Conservation (phyloP, 139 green algal species). For the Penium margaritaceum region DNA sequence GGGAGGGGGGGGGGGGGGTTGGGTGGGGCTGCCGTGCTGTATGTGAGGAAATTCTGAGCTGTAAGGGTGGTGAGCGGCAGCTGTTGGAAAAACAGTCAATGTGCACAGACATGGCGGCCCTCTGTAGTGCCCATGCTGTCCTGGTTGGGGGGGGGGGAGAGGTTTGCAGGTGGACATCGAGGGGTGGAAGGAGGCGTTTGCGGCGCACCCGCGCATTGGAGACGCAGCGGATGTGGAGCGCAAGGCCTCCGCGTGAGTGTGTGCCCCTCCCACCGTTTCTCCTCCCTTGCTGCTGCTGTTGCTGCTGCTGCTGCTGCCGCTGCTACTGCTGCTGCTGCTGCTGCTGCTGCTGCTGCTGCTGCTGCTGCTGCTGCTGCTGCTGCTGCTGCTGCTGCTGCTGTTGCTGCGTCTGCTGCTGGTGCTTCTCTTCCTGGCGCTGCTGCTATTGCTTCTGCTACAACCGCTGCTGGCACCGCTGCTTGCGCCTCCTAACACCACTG, state of each 20-base stretch:
- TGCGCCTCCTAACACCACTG: no score
- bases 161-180: constrained; percentile 15
- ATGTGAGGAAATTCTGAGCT: not conserved
- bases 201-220: constrained; percentile 78
- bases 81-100: not conserved
- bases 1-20: no score
- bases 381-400: constrained; percentile 2
- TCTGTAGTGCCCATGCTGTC: not conserved
- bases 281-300: not conserved
- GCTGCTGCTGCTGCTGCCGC: not conserved
- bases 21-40: not conserved
- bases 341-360: constrained; percentile 5
- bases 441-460: not conserved
- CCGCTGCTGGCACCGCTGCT: not conserved
- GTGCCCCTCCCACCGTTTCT: not conserved
- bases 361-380: constrained; percentile 1
- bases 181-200: constrained; percentile 81
- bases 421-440: not conserved
- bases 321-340: constrained; percentile 1
- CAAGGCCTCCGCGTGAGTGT: no score
- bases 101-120: not conserved
- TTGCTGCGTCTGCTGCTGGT: not conserved
- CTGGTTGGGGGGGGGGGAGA: no score
- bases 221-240: no score
- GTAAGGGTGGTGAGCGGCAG: not conserved